Conservation (phyloP, 805 yeast species). For the Pichia manshurica region DNA sequence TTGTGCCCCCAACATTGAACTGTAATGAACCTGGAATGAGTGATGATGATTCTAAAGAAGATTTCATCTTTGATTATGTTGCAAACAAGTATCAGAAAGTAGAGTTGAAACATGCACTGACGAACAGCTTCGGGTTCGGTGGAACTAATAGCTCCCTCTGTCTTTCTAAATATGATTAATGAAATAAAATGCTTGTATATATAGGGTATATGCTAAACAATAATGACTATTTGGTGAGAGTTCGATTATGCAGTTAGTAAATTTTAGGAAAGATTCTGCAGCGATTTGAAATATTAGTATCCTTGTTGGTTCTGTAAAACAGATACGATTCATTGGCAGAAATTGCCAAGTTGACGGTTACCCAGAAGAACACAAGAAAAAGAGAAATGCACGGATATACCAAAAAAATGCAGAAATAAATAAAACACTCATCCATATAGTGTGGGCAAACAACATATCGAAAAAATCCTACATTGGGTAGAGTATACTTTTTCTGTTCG, state of each 20-base stretch:
- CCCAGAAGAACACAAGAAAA: slow-evolving; percentile 32
- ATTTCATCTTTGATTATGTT: slow-evolving; percentile 54
- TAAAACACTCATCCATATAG: slow-evolving; percentile 57
- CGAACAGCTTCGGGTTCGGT: slow-evolving; percentile 96
- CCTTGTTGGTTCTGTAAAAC: slow-evolving; percentile 35
- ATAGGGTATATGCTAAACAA: background rate
- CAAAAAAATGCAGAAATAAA: slow-evolving; percentile 36
- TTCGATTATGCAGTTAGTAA: slow-evolving; percentile 16
- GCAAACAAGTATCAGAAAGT: slow-evolving; percentile 36
- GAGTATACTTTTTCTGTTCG: slow-evolving; percentile 45
- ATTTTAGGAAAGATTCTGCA: slow-evolving; percentile 28
- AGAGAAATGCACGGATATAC: slow-evolving; percentile 16
- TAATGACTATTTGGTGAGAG: background rate
- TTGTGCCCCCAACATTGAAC: slow-evolving; percentile 79
- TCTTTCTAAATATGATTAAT: slow-evolving; percentile 33
- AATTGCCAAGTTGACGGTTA: slow-evolving; percentile 43
- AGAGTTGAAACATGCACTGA: slow-evolving; percentile 53
- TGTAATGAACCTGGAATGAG: slow-evolving; percentile 48
- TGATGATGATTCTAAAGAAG: slow-evolving; percentile 35
- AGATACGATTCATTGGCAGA: slow-evolving; percentile 49
- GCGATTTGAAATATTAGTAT: slow-evolving; percentile 3
- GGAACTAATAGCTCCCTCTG: slow-evolving; percentile 84
- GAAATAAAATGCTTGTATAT: background rate
- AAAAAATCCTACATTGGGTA: slow-evolving; percentile 50
- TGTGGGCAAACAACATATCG: slow-evolving; percentile 56